Base-by-base conservation (phyloP, 2,329 filamentous ascomycete genomes). In the Domatiomyces catenatus region DNA sequence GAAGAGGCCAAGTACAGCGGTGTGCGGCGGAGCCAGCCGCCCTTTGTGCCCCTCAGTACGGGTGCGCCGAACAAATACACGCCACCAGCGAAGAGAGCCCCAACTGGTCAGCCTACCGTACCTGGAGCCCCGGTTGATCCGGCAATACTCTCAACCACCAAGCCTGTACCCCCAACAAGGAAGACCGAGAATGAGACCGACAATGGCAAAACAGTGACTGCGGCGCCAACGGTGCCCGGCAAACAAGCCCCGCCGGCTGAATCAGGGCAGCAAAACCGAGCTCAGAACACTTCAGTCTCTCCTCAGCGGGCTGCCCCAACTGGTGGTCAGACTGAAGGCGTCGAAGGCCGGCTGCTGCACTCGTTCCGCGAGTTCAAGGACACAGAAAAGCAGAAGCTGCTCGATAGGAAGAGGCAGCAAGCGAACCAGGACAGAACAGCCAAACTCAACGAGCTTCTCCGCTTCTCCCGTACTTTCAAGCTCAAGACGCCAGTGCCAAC, bases 1-100 rank as follows among this genome's bases (percentile, higher is more conserved):
- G 92, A 98, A 67, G 92, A 98, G 69, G 89, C 93, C 63, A 95
- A 92, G 64, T 96, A 96, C 69, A 95, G 89, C 63, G 90, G 90
- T 63, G 92, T 98, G 50, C 83, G 83, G 55, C 81, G 90, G 56
- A 62, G 63, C 50, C 70, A 72, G 50, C 44, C 39, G 12, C 47
- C 49, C 24, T 84, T 84, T 60, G 77, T 83, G 5, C 76, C 83
- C n/a, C 72, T 93, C 28, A 65, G 71, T 24, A 75, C 73, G 51
- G 73, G 76, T 8, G 72, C 74, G 49, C 66, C 75, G 19, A 80
- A 80, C 67, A 90, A 86, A 66, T 98, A 98, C 66, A 94, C 84
- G 0, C 90, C 92, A 32, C 92, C 92, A 3, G 90, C 86, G 17
- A 79, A 86, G 65, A 80, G 92, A 59, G 84, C 89, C 7, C 86